Evolutionary conservation across 2,329 filamentous ascomycete species (phyloP).

Genomic region (Diaporthe longicolla): DNA sequence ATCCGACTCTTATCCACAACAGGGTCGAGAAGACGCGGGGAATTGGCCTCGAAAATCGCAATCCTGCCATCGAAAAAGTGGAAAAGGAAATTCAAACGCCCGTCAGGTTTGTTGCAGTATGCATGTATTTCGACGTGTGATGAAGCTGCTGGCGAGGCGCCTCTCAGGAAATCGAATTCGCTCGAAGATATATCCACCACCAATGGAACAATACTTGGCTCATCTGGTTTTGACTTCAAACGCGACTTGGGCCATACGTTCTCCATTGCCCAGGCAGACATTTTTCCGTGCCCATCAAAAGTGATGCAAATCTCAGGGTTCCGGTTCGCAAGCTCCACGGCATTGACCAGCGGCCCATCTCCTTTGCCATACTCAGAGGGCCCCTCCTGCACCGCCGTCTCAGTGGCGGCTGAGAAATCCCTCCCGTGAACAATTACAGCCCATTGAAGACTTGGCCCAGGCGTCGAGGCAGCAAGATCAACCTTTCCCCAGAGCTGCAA

Average conservation of each 20-base stretch:
- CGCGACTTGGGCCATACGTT: conserved; percentile 81
- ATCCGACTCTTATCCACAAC: conserved; percentile 73
- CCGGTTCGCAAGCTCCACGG: conserved; percentile 88
- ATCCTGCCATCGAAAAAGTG: conserved; percentile 91
- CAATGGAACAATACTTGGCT: conserved; percentile 87
- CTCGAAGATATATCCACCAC: conserved; percentile 76
- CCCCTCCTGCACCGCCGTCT: conserved; percentile 77
- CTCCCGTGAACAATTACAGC: conserved; percentile 87
- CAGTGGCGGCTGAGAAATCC: conserved; percentile 83
- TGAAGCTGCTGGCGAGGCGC: conserved; percentile 46
- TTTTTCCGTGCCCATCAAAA: conserved; percentile 84
- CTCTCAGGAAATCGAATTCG: conserved; percentile 63
- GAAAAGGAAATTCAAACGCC: conserved; percentile 79
- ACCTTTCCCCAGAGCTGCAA: conserved; percentile 86
- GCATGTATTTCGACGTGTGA: conserved; percentile 77
- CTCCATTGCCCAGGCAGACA: conserved; percentile 95
- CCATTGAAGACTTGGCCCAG: conserved; percentile 65
- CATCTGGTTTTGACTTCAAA: conserved; percentile 35
- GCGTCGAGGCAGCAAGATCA: conserved; percentile 73
- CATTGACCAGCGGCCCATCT: conserved; percentile 82
- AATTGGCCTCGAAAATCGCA: conserved; percentile 82
- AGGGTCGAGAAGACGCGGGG: conserved; percentile 86
- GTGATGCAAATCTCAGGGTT: conserved; percentile 90
- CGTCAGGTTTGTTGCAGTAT: conserved; percentile 77
- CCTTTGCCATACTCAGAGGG: conserved; percentile 71